Evolutionary conservation across 1,284 basidiomycete genomes (phyloP), one percentile per base, ranked within the genome.

Genomic region (Mycena sp.): DNA sequence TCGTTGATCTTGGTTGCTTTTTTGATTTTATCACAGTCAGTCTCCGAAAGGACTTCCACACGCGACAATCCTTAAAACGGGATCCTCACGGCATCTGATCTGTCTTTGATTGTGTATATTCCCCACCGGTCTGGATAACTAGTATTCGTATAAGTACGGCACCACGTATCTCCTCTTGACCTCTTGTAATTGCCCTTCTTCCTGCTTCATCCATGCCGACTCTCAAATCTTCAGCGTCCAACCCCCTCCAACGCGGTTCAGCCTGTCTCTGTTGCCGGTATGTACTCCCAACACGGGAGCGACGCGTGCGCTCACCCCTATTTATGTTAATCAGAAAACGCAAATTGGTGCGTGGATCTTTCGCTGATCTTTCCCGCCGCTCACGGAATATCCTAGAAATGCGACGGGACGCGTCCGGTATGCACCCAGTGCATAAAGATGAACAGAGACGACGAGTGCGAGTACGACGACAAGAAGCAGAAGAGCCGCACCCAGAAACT

Each of bases 401-500:
- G 87, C 71, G 85, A 88, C 69, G 86, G 86, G 23, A 73, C 74
- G 32, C 84, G 84, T 49, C 87, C 87, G 14, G 77, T 83, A 29
- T 88, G 87, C 69, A 72, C 76, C n/a, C 85, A 86, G 67, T 89
- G 86, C 70, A 73, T 74, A 61, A 84, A 85, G 69, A 84, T 86
- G 72, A 84, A 83, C 71, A 76, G 86, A 32, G 74, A 76, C 2
- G 76, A 80, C 28, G 82, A 85, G 52, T 89, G 87, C 73, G 77
- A 82, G 60, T 89, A 87, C 75, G 85, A 88, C 69, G 87, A 88
- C 71, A 83, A 82, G 72, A 83, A 83, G 68, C 83, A 83, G 61
- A 87, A 87, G 71, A 87, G 85, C 69, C 82, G 86, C 26, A 88
- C 87, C 1, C 83, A 87, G 70, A 78, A 85, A 28, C 76, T 89